Conservation (phyloP, 371 early-diverging fungal species). For the Entomophthora muscae region DNA sequence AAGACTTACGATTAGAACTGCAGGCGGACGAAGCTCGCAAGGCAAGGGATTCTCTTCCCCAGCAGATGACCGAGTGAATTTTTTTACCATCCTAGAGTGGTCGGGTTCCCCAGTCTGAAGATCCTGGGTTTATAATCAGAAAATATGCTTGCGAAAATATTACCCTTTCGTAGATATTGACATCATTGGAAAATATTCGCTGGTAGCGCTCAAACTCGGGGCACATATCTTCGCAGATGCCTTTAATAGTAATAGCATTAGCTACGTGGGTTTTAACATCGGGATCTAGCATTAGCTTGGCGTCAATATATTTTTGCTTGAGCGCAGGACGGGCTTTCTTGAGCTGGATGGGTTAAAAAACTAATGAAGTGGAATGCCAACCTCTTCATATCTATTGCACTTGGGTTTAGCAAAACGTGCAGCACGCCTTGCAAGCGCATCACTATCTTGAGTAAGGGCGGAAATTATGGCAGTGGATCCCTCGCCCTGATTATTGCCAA, state of each 20-base stretch:
- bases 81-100: constrained; percentile 53
- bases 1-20: constrained; percentile 31
- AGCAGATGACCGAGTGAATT: constrained; percentile 72
- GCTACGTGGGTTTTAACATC: not conserved
- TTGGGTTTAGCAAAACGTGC: not conserved
- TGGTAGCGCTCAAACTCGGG: constrained; percentile 80
- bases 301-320: not conserved
- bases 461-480: too few relatives aligned
- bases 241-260: constrained; percentile 12
- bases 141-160: not conserved
- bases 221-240: constrained; percentile 75
- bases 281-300: not conserved
- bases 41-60: constrained; percentile 75
- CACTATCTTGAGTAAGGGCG: too few relatives aligned
- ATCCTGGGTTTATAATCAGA: constrained; percentile 14
- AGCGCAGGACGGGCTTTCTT: not conserved
- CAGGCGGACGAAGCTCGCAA: constrained; percentile 76
- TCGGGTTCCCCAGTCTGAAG: constrained; percentile 37
- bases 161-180: constrained; percentile 58
- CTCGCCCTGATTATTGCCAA: too few relatives aligned
- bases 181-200: constrained; percentile 50
- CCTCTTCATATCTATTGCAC: not conserved
- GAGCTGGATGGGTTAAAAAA: not conserved
- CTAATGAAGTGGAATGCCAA: not conserved
- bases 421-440: too few relatives aligned